Evolutionary conservation across 163 green algal species (phyloP), one percentile per base, ranked within the genome.

Genomic region (Chlamydomonas reinhardtii): DNA sequence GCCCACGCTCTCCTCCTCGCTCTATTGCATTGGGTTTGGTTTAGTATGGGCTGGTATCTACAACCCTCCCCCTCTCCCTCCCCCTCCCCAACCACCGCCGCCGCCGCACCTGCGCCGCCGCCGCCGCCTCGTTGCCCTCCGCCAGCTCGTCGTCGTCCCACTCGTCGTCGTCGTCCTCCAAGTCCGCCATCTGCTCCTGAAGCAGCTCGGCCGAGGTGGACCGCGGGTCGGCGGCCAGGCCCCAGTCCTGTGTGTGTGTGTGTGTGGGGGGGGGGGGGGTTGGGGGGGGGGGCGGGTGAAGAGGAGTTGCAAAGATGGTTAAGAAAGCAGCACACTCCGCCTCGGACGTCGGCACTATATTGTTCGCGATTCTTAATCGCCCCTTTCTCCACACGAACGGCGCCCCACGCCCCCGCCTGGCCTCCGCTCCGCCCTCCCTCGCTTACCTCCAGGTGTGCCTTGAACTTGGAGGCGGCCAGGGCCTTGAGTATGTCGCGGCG

Each of bases 391-490:
- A 56, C 48, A 56, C 48, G 9, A 9, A 56, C 48, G 9, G n/a
- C n/a, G n/a, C n/a, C n/a, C n/a, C 48, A 56, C 48, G 48, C n/a
- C n/a, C n/a, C n/a, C n/a, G n/a, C n/a, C n/a, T n/a, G n/a, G n/a
- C n/a, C n/a, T n/a, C n/a, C n/a, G n/a, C n/a, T n/a, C n/a, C n/a
- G n/a, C n/a, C n/a, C n/a, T n/a, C n/a, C n/a, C 62, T 19, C 54
- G 22, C 79, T 16, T 37, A 86, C 80, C 70, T 15, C 56, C 80
- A 86, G 79, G 80, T 86, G 69, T 6, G 72, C 61, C 61, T 64
- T 78, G 72, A 87, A 87, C 61, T 87, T 87, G 72, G 37, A 71
- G 20, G n/a, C 72, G 3, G 72, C 59, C 22, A 87, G 16, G n/a
- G 72, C 72, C 72, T 75, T 81, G n/a, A 87, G 71, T 43, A 87